Conservation (phyloP, 2,329 filamentous ascomycete genomes). For the Berkeleyomyces basicola region DNA sequence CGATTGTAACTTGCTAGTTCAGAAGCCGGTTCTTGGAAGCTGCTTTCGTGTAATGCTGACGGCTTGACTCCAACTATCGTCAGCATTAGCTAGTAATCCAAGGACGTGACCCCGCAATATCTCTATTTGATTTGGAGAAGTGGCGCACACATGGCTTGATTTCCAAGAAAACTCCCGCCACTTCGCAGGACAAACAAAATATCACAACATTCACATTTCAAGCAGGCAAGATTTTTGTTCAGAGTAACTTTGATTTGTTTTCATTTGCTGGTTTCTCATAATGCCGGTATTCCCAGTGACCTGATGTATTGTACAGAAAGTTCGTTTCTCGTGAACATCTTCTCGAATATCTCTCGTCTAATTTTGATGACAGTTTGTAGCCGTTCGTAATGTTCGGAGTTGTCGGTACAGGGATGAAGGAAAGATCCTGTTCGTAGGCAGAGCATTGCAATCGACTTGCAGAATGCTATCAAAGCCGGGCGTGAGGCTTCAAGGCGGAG, state of each 20-base stretch:
- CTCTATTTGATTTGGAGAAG: background rate
- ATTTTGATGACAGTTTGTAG: background rate
- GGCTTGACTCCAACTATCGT: background rate
- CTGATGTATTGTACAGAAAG: conserved; percentile 9
- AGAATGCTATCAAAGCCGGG: conserved; percentile 1
- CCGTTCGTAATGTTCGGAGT: background rate
- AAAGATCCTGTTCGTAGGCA: background rate
- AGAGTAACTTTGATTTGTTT: conserved; percentile 3
- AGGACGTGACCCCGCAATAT: background rate
- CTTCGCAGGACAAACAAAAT: background rate
- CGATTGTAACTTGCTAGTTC: background rate
- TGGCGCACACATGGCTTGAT: background rate
- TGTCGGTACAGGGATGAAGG: conserved; percentile 2
- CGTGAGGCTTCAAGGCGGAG: conserved; percentile 17
- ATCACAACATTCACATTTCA: background rate
- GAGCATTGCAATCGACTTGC: background rate
- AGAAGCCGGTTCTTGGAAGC: background rate
- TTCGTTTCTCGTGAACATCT: conserved; percentile 12
- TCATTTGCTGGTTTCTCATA: conserved; percentile 6
- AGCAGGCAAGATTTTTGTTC: background rate
- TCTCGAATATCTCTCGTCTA: conserved; percentile 9
- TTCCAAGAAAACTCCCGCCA: background rate
- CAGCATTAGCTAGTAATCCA: background rate
- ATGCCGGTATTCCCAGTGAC: conserved; percentile 11
- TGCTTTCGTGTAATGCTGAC: background rate